Percentiles rank a stretch among this genome's conserved stretches.
Evolutionary conservation across 2,329 filamentous ascomycete genomes (phyloP).

Genomic region (Amesomyces nigricolor): DNA sequence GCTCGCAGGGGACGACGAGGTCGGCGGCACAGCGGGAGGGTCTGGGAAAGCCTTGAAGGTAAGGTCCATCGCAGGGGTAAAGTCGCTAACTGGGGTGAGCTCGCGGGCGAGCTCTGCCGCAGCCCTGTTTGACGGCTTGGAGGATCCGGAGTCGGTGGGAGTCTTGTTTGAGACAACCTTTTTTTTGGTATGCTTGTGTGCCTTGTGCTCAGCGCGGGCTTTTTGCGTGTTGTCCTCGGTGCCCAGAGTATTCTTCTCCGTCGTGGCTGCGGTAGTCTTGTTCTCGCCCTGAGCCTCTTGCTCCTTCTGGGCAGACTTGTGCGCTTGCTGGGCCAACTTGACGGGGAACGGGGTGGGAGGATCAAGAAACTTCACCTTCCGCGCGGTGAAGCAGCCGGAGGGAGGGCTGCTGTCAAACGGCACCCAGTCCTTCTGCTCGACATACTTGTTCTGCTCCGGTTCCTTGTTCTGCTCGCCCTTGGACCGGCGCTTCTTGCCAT

Average conservation of each 20-base stretch:
- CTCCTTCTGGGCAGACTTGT: background rate
- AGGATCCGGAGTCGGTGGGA: background rate
- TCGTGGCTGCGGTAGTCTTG: no score
- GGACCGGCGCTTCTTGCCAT: background rate
- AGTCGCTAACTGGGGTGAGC: background rate
- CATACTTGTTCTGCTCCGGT: background rate
- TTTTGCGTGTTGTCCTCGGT: slow-evolving; percentile 7
- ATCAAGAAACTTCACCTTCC: background rate
- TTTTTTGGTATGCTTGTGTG: background rate
- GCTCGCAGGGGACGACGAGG: no score
- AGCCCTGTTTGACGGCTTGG: background rate
- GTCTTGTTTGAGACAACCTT: background rate
- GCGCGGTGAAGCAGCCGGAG: background rate
- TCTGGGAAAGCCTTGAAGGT: slow-evolving; percentile 11
- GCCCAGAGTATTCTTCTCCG: background rate
- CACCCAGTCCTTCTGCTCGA: slow-evolving; percentile 1
- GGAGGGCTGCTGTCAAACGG: background rate
- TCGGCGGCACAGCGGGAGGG: background rate
- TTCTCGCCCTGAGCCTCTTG: background rate
- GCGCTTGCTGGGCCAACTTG: background rate
- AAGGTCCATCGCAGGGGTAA: background rate
- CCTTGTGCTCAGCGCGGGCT: background rate
- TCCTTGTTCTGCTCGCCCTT: background rate
- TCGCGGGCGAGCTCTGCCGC: background rate
- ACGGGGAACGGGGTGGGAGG: background rate